These are phyloP conservation scores for Phytophthora hybrid DNA, from an alignment of 352 stramenopile species.

Conservation along the genomic window DNA sequence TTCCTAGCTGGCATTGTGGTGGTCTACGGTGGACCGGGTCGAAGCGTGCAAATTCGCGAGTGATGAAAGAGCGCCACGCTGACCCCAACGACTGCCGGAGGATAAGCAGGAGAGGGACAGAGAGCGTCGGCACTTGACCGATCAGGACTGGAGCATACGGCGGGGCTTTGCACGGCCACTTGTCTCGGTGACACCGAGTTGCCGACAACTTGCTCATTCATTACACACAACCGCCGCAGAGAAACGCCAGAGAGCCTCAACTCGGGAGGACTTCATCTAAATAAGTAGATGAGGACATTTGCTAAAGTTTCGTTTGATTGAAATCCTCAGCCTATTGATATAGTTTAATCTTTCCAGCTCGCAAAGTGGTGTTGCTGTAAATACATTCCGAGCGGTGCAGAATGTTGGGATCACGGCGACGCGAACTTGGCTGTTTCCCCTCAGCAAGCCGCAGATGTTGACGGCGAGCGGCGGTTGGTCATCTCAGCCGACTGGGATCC, in stretches of 20 bases:
- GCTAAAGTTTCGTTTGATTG: too few relatives aligned
- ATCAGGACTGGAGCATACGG: slow-evolving; percentile 17
- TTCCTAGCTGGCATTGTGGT: not conserved
- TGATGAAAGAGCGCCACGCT: slow-evolving; percentile 18
- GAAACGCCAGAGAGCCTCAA: slow-evolving; percentile 9
- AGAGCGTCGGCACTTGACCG: slow-evolving; percentile 29
- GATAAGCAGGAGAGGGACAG: slow-evolving; percentile 35
- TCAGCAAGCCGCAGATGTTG: not conserved
- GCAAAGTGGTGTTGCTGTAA: not conserved
- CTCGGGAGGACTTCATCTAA: not conserved
- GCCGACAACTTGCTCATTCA: slow-evolving; percentile 20
- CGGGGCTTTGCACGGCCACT: slow-evolving; percentile 20
- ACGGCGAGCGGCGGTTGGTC: not conserved
- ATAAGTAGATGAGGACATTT: too few relatives aligned
- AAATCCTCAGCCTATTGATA: not conserved
- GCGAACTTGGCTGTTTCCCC: not conserved
- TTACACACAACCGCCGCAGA: slow-evolving; percentile 30
- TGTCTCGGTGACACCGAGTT: slow-evolving; percentile 34
- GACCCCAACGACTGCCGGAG: slow-evolving; percentile 6
- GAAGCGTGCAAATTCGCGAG: slow-evolving; percentile 24
- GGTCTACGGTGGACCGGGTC: not conserved
- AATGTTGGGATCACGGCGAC: not conserved
- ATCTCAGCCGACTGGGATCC: slow-evolving; percentile 2
- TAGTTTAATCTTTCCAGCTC: not conserved
- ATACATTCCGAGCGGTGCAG: not conserved